phyloP scores from a whole-genome alignment of 768 basidiomycete species.

The Melanogaster broomeanus region DNA sequence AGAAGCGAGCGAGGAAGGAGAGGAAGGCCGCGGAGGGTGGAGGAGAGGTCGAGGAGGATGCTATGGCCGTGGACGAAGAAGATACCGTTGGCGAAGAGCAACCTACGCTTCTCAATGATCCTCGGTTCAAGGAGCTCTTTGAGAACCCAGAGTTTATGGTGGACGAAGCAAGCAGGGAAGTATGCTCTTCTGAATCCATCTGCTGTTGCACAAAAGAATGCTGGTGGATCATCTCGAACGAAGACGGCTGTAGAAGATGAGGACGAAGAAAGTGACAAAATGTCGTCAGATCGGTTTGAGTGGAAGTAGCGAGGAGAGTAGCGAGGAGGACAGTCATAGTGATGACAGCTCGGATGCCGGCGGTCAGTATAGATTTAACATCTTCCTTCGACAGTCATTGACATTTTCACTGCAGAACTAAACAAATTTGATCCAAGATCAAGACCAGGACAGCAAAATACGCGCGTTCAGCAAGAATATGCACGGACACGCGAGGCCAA shows the following conservation, averaged over 20 bases:
- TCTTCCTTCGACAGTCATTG: constrained; percentile 13
- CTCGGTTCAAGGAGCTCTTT: constrained; percentile 89
- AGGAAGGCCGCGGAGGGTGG: constrained; percentile 38
- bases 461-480: constrained; percentile 47
- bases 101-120: constrained; percentile 71
- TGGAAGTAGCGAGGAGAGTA: constrained; percentile 41
- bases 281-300: constrained; percentile 60
- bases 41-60: constrained; percentile 32
- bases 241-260: constrained; percentile 89
- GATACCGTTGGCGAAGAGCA: constrained; percentile 21
- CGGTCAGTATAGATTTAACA: constrained; percentile 36
- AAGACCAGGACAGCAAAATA: constrained; percentile 50
- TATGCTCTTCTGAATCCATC: constrained; percentile 94
- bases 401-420: constrained; percentile 40
- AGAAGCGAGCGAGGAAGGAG: constrained; percentile 48
- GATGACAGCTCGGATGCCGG: constrained; percentile 61
- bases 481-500: constrained; percentile 43
- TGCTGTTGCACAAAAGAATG: constrained; percentile 55
- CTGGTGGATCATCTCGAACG: constrained; percentile 31
- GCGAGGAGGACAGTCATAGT: constrained; percentile 44
- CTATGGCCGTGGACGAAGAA: constrained; percentile 34
- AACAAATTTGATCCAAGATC: constrained; percentile 57
- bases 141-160: constrained; percentile 90
- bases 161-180: constrained; percentile 85
- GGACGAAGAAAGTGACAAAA: constrained; percentile 81